Base-by-base conservation (phyloP, 1,139 yeast species). In the Taphrina flavorubra region DNA sequence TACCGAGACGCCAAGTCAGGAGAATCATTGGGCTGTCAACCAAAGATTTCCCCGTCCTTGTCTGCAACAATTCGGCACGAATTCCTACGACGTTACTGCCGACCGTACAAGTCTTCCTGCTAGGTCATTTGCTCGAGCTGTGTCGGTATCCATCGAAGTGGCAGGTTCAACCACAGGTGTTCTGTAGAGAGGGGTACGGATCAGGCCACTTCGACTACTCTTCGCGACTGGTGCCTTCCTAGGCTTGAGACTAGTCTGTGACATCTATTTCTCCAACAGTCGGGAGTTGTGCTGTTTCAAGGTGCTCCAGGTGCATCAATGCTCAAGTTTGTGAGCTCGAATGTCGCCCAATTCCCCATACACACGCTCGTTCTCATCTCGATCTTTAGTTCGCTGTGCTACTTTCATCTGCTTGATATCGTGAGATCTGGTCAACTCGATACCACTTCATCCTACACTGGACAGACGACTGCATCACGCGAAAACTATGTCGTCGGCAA, bases 311-410 rank as follows among this genome's bases (percentile, higher is more conserved):
- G 31, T 25, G 11, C 42, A 39, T 39, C 11, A 40, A 60, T 51
- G 65, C 20, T 60, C 25, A 60, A 39, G 47, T 47, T 40, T 11
- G 6, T 60, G n/a, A 60, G 57, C 65, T 69, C 74, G 14, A 68
- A 71, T 14, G 69, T 74, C n/a, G 70, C 75, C 56, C 65, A 70
- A 31, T 73, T 69, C 63, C 99, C 99, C 44, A 91, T 94, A 74
- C 99, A 94, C 78, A 85, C 92, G 70, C 87, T 94, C 70, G 86
- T 92, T 65, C 76, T 86, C 72, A 85, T 92, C 18, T 84, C 95
- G 39, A 79, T 91, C 69, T 79, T 90, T 70, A 96, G 96, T 1
- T 88, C 96, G 10, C 81, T 89, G 69, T 91, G 95, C 13, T 94
- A 91, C 78, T 83, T 91, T 74, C 85, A 94, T 18, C 86, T 91